Conservation (phyloP, 1,139 yeast genomes). For the Pichia sp. region DNA sequence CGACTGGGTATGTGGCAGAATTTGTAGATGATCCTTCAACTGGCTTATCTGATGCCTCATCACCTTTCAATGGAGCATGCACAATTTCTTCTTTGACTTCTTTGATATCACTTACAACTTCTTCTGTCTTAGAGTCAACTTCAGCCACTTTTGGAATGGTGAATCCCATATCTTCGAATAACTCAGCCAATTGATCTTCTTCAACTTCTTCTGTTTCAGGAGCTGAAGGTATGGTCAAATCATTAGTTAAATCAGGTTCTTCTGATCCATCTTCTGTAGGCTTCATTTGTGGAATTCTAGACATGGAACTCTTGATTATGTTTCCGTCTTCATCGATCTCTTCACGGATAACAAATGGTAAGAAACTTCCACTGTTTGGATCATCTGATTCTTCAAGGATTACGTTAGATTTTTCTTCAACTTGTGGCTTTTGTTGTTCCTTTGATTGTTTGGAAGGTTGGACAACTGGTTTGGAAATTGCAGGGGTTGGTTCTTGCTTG, state of each 20-base stretch:
- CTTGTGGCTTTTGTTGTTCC: neutral
- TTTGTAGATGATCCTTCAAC: neutral
- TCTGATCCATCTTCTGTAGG: slow-evolving; percentile 1
- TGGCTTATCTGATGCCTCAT: slow-evolving; percentile 3
- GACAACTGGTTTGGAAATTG: neutral
- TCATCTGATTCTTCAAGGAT: neutral
- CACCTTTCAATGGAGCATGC: neutral
- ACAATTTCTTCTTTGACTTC: neutral
- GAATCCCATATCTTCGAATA: slow-evolving; percentile 51
- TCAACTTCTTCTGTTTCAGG: slow-evolving; percentile 16
- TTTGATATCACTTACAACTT: neutral
- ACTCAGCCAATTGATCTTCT: slow-evolving; percentile 40
- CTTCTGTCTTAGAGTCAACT: neutral
- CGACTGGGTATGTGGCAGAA: slow-evolving; percentile 29
- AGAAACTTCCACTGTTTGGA: slow-evolving; percentile 12
- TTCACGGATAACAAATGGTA: slow-evolving; percentile 74
- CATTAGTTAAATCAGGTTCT: slow-evolving; percentile 11
- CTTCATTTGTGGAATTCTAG: slow-evolving; percentile 18
- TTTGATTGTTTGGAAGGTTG: neutral
- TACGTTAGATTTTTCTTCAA: neutral
- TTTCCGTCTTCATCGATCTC: slow-evolving; percentile 80
- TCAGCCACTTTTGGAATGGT: slow-evolving; percentile 1
- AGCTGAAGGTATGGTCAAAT: neutral
- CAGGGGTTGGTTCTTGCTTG: neutral
- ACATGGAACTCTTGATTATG: slow-evolving; percentile 17